These are phyloP conservation scores for Neurospora crassa DNA, from an alignment of 2,329 filamentous ascomycete genomes.

Conservation along the genomic window DNA sequence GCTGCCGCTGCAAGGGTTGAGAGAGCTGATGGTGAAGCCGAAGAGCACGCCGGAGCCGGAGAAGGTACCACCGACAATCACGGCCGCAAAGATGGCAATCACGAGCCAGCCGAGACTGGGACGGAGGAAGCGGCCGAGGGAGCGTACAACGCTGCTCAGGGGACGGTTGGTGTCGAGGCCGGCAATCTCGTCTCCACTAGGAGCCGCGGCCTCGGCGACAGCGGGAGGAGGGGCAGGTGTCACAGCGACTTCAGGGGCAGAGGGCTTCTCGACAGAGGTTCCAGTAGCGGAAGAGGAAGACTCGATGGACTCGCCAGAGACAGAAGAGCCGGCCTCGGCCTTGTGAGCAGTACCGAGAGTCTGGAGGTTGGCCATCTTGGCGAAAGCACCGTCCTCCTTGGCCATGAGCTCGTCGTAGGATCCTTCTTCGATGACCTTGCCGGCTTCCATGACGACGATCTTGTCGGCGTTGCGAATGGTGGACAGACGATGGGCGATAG, in stretches of 20 bases:
- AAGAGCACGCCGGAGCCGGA: conserved; percentile 50
- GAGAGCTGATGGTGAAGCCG: conserved; percentile 46
- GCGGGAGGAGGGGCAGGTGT: not conserved
- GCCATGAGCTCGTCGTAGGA: conserved; percentile 34
- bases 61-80: conserved; percentile 47
- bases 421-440: conserved; percentile 46
- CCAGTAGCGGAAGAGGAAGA: conserved; percentile 7
- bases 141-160: conserved; percentile 12
- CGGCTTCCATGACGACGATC: conserved; percentile 49
- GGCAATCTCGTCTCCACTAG: not conserved
- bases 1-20: conserved; percentile 39
- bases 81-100: conserved; percentile 38
- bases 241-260: not conserved
- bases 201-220: not conserved
- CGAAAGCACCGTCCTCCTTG: conserved; percentile 11
- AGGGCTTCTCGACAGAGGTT: not conserved
- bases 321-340: conserved; percentile 4
- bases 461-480: conserved; percentile 48
- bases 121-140: conserved; percentile 13
- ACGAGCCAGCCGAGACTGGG: conserved; percentile 31
- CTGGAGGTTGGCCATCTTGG: conserved; percentile 18
- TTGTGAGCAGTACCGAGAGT: conserved; percentile 11
- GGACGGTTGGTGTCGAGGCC: conserved; percentile 10
- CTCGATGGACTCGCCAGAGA: conserved; percentile 10
- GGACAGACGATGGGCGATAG: conserved; percentile 47